Evolutionary conservation across 305 asterid genomes (phyloP).

Genomic region (Fraxinus greggii): DNA sequence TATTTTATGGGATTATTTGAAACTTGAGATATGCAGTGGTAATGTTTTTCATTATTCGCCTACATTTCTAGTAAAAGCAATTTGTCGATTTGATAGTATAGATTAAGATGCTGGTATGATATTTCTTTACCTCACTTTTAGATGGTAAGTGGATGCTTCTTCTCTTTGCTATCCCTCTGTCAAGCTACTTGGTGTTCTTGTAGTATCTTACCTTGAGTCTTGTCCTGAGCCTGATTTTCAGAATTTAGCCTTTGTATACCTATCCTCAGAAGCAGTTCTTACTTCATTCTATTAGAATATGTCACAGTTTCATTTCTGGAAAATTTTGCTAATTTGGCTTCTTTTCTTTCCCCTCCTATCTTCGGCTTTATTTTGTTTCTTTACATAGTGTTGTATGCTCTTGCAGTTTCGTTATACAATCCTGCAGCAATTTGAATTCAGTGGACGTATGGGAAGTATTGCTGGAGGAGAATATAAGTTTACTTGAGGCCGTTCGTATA

Average conservation of each 20-base stretch:
- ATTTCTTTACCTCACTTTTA: background rate
- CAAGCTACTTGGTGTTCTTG: background rate
- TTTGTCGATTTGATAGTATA: background rate
- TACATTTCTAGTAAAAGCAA: background rate
- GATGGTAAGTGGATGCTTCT: background rate
- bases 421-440: background rate
- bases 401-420: conserved; percentile 12
- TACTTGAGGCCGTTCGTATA: background rate
- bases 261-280: background rate
- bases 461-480: background rate
- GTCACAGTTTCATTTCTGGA: background rate
- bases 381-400: background rate
- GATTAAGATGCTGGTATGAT: background rate
- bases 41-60: background rate
- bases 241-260: background rate
- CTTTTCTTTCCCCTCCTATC: background rate
- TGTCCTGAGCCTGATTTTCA: background rate
- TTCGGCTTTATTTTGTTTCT: background rate
- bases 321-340: background rate
- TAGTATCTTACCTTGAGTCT: background rate
- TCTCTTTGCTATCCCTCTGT: background rate
- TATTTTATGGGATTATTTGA: background rate
- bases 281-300: background rate
- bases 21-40: background rate
- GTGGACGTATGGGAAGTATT: conserved; percentile 20